phyloP scores from a whole-genome alignment of 1,284 basidiomycete species.

The Cerrena zonata region DNA sequence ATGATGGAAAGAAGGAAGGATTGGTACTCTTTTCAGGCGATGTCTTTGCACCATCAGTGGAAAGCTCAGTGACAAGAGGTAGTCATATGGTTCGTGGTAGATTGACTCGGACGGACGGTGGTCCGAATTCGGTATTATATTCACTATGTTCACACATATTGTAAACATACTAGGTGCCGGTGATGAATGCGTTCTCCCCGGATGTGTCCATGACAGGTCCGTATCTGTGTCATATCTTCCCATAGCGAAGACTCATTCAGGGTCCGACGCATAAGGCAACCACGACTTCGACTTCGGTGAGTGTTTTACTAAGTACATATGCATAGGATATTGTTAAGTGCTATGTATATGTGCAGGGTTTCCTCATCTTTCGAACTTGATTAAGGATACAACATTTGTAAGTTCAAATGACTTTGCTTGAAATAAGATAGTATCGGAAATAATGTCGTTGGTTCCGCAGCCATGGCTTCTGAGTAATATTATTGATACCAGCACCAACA shows the following conservation, averaged over 20 bases:
- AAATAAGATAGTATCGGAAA: background rate
- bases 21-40: constrained; percentile 86
- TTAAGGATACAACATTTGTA: constrained; percentile 64
- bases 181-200: constrained; percentile 65
- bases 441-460: constrained; percentile 29
- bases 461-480: constrained; percentile 78
- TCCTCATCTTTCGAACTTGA: constrained; percentile 72
- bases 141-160: background rate
- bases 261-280: constrained; percentile 47
- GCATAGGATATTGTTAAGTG: background rate
- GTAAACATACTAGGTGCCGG: constrained; percentile 59
- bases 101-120: background rate
- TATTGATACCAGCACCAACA: constrained; percentile 55
- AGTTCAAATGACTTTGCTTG: constrained; percentile 28
- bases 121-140: background rate
- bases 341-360: constrained; percentile 46
- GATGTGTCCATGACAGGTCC: constrained; percentile 60
- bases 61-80: constrained; percentile 83
- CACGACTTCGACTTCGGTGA: constrained; percentile 78
- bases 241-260: constrained; percentile 22
- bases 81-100: constrained; percentile 74
- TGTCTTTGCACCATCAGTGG: constrained; percentile 79
- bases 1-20: constrained; percentile 59
- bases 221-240: constrained; percentile 51
- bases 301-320: background rate